Evolutionary conservation across 2,329 filamentous ascomycete genomes (phyloP).

Genomic region (Amauroascus niger): DNA sequence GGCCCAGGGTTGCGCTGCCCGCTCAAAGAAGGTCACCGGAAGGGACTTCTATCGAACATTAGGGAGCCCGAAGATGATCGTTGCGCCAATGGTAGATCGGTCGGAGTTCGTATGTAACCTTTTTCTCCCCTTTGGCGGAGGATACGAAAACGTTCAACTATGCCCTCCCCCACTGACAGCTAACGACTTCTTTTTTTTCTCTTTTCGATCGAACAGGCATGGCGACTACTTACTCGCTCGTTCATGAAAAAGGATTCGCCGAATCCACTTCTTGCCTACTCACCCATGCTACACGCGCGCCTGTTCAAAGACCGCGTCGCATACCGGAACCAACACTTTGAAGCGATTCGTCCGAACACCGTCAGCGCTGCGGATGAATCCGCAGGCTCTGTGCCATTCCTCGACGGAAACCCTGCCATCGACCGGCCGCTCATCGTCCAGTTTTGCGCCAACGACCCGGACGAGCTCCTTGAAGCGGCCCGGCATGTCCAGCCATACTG

Average conservation of each 20-base stretch:
- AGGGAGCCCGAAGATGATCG: constrained; percentile 77
- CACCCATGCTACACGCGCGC: constrained; percentile 91
- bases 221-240: constrained; percentile 91
- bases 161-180: background rate
- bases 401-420: constrained; percentile 76
- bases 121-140: background rate
- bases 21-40: constrained; percentile 61
- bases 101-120: constrained; percentile 73
- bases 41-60: constrained; percentile 91
- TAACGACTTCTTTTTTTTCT: background rate
- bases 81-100: constrained; percentile 97
- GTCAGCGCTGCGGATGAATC: constrained; percentile 6
- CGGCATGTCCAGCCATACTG: constrained; percentile 72
- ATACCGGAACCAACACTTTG: constrained; percentile 73
- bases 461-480: constrained; percentile 53
- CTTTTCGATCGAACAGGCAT: no score
- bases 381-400: constrained; percentile 38
- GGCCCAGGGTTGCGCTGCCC: background rate
- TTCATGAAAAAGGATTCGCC: constrained; percentile 63
- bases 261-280: constrained; percentile 68
- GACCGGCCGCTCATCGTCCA: constrained; percentile 92
- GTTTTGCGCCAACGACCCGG: constrained; percentile 59
- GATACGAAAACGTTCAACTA: no score
- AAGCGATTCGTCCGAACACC: constrained; percentile 45
- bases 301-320: constrained; percentile 68